Evolutionary conservation across 129 eudicot species (phyloP).

Genomic region (Arctium lappa): DNA sequence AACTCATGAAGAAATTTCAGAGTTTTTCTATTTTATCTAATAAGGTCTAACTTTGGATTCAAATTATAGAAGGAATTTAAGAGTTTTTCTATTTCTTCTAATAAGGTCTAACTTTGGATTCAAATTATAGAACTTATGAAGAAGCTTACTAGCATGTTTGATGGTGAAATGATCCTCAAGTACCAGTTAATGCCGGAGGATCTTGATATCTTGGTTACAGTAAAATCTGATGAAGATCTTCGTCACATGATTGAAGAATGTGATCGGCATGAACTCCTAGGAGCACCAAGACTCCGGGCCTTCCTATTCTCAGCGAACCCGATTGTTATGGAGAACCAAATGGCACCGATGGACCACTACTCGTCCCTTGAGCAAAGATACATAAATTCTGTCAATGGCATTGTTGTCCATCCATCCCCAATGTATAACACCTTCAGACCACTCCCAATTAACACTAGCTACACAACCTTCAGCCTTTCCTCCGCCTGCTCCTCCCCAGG

Average conservation of each 20-base stretch:
- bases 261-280: conserved; percentile 45
- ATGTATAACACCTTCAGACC: background rate
- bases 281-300: conserved; percentile 57
- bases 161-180: conserved; percentile 72
- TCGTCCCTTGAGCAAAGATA: conserved; percentile 54
- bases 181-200: conserved; percentile 69
- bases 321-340: conserved; percentile 31
- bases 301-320: conserved; percentile 67
- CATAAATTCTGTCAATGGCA: conserved; percentile 67
- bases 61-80: too few species aligned
- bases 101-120: background rate
- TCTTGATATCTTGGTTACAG: conserved; percentile 68
- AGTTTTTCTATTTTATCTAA: background rate
- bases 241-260: conserved; percentile 72
- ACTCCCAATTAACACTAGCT: conserved; percentile 18
- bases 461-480: conserved; percentile 24
- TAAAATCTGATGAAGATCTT: conserved; percentile 76
- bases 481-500: conserved; percentile 69
- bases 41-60: background rate
- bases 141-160: conserved; percentile 50
- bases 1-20: background rate
- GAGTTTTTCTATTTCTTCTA: background rate
- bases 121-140: conserved; percentile 57
- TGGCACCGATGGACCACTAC: conserved; percentile 28
- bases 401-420: conserved; percentile 30